phyloP scores from a whole-genome alignment of 768 basidiomycete species.

The Auriculariales sp. region DNA sequence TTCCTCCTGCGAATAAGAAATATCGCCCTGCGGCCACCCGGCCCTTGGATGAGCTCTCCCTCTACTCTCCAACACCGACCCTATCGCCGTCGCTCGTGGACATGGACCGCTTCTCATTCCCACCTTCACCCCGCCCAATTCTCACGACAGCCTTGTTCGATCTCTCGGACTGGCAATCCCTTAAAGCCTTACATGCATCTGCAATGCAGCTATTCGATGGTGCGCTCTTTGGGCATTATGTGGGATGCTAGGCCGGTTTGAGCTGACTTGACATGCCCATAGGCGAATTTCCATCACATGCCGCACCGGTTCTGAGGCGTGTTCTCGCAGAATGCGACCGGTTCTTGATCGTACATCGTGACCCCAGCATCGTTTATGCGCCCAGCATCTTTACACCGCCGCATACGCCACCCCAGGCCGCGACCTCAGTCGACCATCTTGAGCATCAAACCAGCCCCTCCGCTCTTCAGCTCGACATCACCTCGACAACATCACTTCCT shows the following conservation, averaged over 20 bases:
- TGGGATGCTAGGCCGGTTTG: constrained; percentile 4
- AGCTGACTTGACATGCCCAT: constrained; percentile 13
- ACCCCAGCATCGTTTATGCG: constrained; percentile 39
- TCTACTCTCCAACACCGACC: too few relatives aligned
- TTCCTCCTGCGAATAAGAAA: too few relatives aligned
- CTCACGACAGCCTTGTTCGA: too few relatives aligned
- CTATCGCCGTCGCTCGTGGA: too few relatives aligned
- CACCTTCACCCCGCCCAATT: too few relatives aligned
- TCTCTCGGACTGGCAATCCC: constrained; percentile 48
- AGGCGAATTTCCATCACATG: constrained; percentile 29
- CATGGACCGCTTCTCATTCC: too few relatives aligned
- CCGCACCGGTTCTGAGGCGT: constrained; percentile 41
- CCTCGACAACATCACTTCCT: constrained; percentile 4
- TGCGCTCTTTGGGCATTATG: constrained; percentile 18
- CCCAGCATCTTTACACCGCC: constrained; percentile 10
- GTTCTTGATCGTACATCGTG: constrained; percentile 38
- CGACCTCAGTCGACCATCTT: constrained; percentile 12
- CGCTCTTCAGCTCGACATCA: neutral
- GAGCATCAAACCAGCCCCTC: constrained; percentile 1
- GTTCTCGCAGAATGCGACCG: constrained; percentile 56
- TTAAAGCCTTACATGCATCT: constrained; percentile 46
- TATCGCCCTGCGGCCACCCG: too few relatives aligned
- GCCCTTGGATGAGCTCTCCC: too few relatives aligned
- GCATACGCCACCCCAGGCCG: constrained; percentile 9
- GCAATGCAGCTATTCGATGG: constrained; percentile 47